Evolutionary conservation across 371 early-diverging fungal genomes (phyloP).

Genomic region (Rhizopus stolonifer): DNA sequence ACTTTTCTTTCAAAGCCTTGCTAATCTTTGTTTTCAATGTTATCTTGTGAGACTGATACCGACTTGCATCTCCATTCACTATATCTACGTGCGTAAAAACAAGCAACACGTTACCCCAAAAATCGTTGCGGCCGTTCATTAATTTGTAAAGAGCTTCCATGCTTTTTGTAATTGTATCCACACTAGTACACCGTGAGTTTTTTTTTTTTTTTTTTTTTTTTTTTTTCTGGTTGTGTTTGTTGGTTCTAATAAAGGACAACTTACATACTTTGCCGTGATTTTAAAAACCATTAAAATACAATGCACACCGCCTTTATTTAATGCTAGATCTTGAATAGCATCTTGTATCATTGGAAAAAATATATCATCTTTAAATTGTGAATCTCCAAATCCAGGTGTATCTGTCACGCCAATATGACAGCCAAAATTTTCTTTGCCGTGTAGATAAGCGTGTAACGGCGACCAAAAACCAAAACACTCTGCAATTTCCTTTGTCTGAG

Average conservation of each 20-base stretch:
- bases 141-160: conserved; percentile 23
- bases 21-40: conserved; percentile 29
- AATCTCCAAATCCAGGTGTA: conserved; percentile 49
- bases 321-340: conserved; percentile 20
- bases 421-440: conserved; percentile 34
- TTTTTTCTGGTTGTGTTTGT: too few species aligned
- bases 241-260: too few species aligned
- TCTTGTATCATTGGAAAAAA: conserved; percentile 30
- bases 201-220: not conserved
- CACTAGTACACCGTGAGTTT: conserved; percentile 1
- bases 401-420: conserved; percentile 32
- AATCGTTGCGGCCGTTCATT: conserved; percentile 4
- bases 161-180: conserved; percentile 31
- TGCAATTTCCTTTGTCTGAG: conserved; percentile 38
- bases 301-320: conserved; percentile 15
- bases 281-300: conserved; percentile 32
- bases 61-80: conserved; percentile 14
- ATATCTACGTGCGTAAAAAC: conserved; percentile 46
- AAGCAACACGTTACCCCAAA: conserved; percentile 43
- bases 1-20: conserved; percentile 22
- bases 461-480: conserved; percentile 38
- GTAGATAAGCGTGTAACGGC: conserved; percentile 34
- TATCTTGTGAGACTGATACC: conserved; percentile 31
- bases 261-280: conserved; percentile 32
- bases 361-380: conserved; percentile 30